Percentiles rank a stretch among this genome's conserved stretches.
Conservation (phyloP, 257 asterid species). For the Fraxinus pennsylvanica region DNA sequence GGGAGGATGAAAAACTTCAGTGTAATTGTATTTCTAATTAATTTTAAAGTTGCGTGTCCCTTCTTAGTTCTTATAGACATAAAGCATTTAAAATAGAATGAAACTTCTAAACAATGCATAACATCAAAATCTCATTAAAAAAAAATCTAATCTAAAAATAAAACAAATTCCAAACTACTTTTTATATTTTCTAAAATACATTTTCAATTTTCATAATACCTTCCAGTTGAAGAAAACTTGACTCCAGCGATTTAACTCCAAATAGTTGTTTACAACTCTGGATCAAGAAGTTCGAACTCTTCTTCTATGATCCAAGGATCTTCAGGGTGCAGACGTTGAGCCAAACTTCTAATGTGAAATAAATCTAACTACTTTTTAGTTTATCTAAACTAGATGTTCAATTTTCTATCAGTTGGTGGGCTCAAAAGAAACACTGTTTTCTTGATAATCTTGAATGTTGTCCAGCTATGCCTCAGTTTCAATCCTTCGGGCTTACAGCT, state of each 20-base stretch:
- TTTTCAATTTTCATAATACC: background rate
- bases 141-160: background rate
- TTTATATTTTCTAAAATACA: background rate
- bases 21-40: background rate
- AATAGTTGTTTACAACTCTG: background rate
- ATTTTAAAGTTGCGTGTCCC: background rate
- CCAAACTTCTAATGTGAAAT: background rate
- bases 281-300: background rate
- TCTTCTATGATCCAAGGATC: background rate
- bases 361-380: background rate
- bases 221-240: background rate
- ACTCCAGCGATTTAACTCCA: background rate
- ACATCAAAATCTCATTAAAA: background rate
- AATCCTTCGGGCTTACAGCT: constrained; percentile 56
- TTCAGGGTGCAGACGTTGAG: background rate
- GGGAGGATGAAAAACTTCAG: background rate
- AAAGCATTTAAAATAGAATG: background rate
- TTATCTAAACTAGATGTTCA: background rate
- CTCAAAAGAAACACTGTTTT: constrained; percentile 19
- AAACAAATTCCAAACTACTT: background rate
- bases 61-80: background rate
- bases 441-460: constrained; percentile 28
- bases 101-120: background rate
- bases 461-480: constrained; percentile 68
- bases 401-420: constrained; percentile 9